These are phyloP conservation scores for Parachlorella kessleri DNA, from an alignment of 139 green algal genomes.

Conservation along the genomic window DNA sequence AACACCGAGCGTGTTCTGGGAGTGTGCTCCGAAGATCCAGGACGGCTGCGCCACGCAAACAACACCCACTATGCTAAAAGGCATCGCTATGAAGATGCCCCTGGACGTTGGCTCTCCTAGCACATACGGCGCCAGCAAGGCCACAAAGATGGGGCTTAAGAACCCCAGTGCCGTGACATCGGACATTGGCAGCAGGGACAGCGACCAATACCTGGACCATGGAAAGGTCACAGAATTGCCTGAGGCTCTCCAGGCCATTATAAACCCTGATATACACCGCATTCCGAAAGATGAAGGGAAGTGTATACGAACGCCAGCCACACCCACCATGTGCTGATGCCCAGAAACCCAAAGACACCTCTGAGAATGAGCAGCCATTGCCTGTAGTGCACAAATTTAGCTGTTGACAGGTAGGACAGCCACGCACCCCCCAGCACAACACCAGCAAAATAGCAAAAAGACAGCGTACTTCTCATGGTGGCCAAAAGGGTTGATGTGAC, in stretches of 20 bases:
- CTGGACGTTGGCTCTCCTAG: neutral
- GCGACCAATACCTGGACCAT: neutral
- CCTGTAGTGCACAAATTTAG: neutral
- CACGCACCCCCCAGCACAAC: neutral
- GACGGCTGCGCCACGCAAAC: neutral
- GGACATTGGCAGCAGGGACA: slow-evolving; percentile 6
- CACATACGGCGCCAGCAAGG: neutral
- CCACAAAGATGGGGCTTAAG: neutral
- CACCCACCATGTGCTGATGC: neutral
- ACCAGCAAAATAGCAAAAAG: no score
- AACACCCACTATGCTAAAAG: neutral
- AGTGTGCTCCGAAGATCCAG: neutral
- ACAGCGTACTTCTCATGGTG: slow-evolving; percentile 6
- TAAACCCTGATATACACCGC: neutral
- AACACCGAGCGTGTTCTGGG: neutral
- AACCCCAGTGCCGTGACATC: slow-evolving; percentile 2
- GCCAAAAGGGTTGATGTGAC: slow-evolving; percentile 7
- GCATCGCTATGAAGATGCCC: neutral
- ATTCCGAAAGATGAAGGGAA: neutral
- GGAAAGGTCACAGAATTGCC: neutral
- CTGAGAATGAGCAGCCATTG: neutral
- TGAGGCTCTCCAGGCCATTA: no score
- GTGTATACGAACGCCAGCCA: neutral
- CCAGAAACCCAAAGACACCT: neutral
- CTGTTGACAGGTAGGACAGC: neutral